phyloP scores from a whole-genome alignment of 805 yeast species.

The Kregervanrija fluxuum region DNA sequence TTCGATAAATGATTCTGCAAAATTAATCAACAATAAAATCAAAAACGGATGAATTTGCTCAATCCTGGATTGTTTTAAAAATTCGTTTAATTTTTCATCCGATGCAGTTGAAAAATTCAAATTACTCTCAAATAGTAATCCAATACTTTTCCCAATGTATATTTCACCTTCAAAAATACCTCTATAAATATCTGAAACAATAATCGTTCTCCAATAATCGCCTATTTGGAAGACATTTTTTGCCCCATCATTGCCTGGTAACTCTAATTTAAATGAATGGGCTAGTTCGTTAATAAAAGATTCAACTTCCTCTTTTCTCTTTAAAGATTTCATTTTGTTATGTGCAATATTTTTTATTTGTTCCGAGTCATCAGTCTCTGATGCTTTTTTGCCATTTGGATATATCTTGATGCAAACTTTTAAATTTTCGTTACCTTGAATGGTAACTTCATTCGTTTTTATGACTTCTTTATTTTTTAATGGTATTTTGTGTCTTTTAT shows the following conservation, averaged over 20 bases:
- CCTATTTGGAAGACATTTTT: no score
- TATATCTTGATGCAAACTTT: constrained; percentile 7
- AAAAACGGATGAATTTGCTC: neutral
- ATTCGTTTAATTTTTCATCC: constrained; percentile 1
- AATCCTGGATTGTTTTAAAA: neutral
- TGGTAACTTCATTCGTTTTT: no score
- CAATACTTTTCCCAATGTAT: constrained; percentile 5
- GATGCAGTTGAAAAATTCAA: constrained; percentile 3
- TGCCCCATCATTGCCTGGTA: no score
- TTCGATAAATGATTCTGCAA: constrained; percentile 1
- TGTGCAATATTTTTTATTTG: neutral
- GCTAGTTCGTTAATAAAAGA: no score
- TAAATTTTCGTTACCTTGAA: no score
- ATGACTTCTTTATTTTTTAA: no score
- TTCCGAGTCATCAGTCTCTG: neutral
- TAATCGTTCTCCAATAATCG: no score
- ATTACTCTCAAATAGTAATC: neutral
- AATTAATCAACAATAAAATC: constrained; percentile 3
- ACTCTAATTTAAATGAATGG: no score
- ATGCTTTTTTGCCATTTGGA: constrained; percentile 8
- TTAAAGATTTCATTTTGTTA: constrained; percentile 6
- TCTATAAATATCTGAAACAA: constrained; percentile 8
- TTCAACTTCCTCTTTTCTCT: neutral
- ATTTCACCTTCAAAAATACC: constrained; percentile 5
- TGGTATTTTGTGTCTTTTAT: no score